Evolutionary conservation across 1,139 yeast genomes (phyloP).

Genomic region (Candida anutae): DNA sequence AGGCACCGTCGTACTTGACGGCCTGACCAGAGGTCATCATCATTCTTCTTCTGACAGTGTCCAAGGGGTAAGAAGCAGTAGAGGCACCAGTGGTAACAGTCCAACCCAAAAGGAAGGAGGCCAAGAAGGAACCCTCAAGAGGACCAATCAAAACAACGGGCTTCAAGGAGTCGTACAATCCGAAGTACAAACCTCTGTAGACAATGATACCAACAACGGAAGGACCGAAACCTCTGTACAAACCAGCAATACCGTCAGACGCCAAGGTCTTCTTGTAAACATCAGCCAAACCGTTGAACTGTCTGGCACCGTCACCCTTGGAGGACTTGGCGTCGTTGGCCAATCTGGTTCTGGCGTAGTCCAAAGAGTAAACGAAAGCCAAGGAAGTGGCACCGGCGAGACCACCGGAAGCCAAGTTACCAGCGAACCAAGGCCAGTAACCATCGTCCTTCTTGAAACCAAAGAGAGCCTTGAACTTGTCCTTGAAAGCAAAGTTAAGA

Average conservation of each 20-base stretch:
- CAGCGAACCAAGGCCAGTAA: slow-evolving; percentile 46
- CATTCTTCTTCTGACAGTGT: slow-evolving; percentile 51
- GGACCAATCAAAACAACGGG: slow-evolving; percentile 50
- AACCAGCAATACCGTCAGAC: slow-evolving; percentile 50
- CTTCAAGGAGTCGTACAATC: slow-evolving; percentile 48
- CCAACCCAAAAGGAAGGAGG: slow-evolving; percentile 51
- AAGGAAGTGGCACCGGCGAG: slow-evolving; percentile 49
- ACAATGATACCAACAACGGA: slow-evolving; percentile 46
- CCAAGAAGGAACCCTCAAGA: slow-evolving; percentile 47
- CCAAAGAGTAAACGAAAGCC: slow-evolving; percentile 48
- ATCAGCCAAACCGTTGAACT: slow-evolving; percentile 48
- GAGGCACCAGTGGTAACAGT: slow-evolving; percentile 49
- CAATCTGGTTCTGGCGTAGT: slow-evolving; percentile 50
- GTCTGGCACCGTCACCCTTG: slow-evolving; percentile 40
- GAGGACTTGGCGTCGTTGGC: slow-evolving; percentile 49
- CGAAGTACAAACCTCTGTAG: slow-evolving; percentile 51
- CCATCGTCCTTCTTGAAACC: slow-evolving; percentile 46
- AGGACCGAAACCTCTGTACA: slow-evolving; percentile 53
- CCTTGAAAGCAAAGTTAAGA: slow-evolving; percentile 47
- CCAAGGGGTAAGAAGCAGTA: slow-evolving; percentile 50
- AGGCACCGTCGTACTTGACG: slow-evolving; percentile 45
- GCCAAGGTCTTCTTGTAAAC: slow-evolving; percentile 48
- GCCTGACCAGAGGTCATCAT: slow-evolving; percentile 53
- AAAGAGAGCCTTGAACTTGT: slow-evolving; percentile 43
- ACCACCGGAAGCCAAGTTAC: slow-evolving; percentile 54